Base-by-base conservation (phyloP, 2,329 filamentous ascomycete species). In the Sporothrix mexicana region DNA sequence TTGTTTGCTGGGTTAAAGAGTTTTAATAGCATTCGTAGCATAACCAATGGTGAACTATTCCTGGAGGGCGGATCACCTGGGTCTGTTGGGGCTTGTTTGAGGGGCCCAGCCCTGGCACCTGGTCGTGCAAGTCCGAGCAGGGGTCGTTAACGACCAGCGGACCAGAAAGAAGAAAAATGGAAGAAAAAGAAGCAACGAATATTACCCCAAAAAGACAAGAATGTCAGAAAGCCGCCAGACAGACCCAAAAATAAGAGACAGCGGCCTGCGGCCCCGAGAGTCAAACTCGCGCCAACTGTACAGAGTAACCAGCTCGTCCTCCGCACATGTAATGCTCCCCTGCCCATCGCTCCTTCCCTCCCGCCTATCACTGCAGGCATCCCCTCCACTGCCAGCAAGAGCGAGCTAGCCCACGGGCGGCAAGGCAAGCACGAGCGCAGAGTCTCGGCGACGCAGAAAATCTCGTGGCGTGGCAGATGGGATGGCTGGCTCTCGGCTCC, bases 291-390 rank as follows among this genome's bases (percentile, higher is more conserved):
- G n/a, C 30, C 49, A 69, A 55, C 67, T 69, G 51, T 51, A 59
- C 67, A 55, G 36, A 69, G 67, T 69, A 59, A 59, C 67, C 67
- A 69, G 67, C 67, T 69, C 67, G 67, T 45, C 67, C 49, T 69
- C 51, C 64, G 25, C 20, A 64, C 36, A 64, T 64, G 61, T 47
- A 25, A n/a, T n/a, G 15, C 45, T 68, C 8, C 64, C 64, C 64
- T 49, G 64, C 45, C 64, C 64, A 68, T 53, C 64, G 64, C 62
- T 13, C 43, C 43, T 51, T 17, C 62, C 43, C 62, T 66, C 20
- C 20, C 62, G 43, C 43, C 20, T 45, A 51, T n/a, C 43, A 67
- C 62, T 36, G 62, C 45, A 51, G 13, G 13, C n/a, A 8, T 30
- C 23, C 17, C 61, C 61, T 45, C 17, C 57, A 15, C 25, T 8